Evolutionary conservation across 495 filamentous ascomycete genomes (phyloP), one percentile per base, ranked within the genome.

Genomic region (Copromyces sp.): DNA sequence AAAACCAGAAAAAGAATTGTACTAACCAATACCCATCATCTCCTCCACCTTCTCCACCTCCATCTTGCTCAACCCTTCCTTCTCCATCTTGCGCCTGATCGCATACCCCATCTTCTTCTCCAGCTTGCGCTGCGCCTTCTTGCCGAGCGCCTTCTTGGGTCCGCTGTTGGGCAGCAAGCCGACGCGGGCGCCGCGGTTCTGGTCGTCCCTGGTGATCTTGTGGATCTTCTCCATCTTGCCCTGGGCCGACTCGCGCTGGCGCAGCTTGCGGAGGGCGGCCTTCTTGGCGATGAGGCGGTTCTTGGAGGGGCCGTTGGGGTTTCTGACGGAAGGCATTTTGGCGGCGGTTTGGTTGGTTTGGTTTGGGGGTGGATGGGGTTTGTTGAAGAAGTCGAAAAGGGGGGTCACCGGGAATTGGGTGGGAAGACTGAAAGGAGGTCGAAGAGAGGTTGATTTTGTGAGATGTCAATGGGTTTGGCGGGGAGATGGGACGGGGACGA

Each of bases 161-260:
- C 84, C 84, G 77, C 83, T 84, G 24, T 76, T 86, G 0, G 84
- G 83, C 32, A 83, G 69, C 9, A 86, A 70, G 0, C 84, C 84
- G 0, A 78, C 53, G 8, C 80, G 74, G 3, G 83, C 83, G 47
- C 84, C 84, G 16, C 78, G 80, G 38, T 41, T 71, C 20, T 70
- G 68, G 70, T 85, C 84, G 0, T 77, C 75, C 71, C 80, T 80
- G 9, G 76, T 59, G 38, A 84, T 75, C 68, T 71, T 73, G 41
- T 74, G 75, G 68, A 47, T 70, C 40, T 76, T 69, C 69, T 41
- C 59, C 35, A 45, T 73, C 41, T 71, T 37, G 47, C 77, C 75
- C 39, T 69, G 72, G n/a, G 76, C 74, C 9, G 76, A 72, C 12
- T 75, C 73, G 47, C 78, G 75, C 37, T 80, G 72, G 42, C 73